A percentile compares a stretch with the other conserved stretches of the same genome.
Evolutionary conservation across 345 rosid genomes (phyloP).

Genomic region (Litchi chinensis): DNA sequence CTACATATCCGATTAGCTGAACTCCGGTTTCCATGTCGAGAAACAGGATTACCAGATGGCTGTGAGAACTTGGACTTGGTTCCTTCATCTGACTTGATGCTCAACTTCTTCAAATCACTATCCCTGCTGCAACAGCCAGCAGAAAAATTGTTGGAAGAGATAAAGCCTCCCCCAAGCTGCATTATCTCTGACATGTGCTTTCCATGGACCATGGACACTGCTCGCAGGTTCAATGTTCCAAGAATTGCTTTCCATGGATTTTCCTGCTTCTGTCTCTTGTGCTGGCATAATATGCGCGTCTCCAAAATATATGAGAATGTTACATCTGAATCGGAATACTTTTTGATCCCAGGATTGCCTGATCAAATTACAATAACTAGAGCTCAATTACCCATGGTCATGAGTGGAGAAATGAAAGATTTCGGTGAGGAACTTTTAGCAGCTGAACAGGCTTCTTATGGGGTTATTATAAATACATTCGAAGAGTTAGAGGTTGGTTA

Average conservation of each 20-base stretch:
- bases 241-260: too few species aligned
- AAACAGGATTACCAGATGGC: conserved; percentile 22
- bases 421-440: neutral
- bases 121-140: conserved; percentile 13
- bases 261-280: conserved; percentile 20
- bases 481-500: conserved; percentile 34
- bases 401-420: neutral
- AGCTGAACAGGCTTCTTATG: conserved; percentile 36
- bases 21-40: conserved; percentile 16
- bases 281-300: conserved; percentile 2
- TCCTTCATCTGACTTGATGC: neutral
- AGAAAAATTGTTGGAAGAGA: conserved; percentile 14
- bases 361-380: conserved; percentile 23
- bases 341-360: conserved; percentile 30
- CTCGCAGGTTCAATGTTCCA: too few species aligned
- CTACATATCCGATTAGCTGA: conserved; percentile 16
- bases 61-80: conserved; percentile 14
- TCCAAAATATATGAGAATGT: neutral
- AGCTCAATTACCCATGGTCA: conserved; percentile 21
- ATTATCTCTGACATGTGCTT: conserved; percentile 13
- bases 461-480: conserved; percentile 40
- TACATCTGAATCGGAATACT: neutral
- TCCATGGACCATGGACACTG: too few species aligned
- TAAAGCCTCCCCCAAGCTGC: conserved; percentile 30
- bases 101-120: neutral